A percentile compares a stretch with the other conserved stretches of the same genome.
phyloP scores from a whole-genome alignment of 2,329 filamentous ascomycete species.

The Penicillium sp. region DNA sequence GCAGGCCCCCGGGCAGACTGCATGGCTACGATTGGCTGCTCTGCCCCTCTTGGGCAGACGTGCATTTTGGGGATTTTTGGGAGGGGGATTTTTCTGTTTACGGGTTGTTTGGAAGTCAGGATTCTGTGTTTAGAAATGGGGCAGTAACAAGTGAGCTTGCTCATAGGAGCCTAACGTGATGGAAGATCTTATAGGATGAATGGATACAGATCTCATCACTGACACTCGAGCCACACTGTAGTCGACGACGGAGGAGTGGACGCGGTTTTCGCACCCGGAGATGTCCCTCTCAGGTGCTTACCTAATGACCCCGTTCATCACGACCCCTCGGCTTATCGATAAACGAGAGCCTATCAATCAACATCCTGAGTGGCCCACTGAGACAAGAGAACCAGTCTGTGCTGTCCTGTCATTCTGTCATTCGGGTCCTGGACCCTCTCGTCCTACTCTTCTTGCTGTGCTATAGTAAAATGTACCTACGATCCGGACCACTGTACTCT shows the following conservation, averaged over 20 bases:
- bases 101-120: neutral
- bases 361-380: slow-evolving; percentile 10
- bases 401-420: neutral
- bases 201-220: neutral
- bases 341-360: slow-evolving; percentile 23
- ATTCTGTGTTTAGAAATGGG: neutral
- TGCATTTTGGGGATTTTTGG: slow-evolving; percentile 9
- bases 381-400: slow-evolving; percentile 5
- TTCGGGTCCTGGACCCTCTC: neutral
- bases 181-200: neutral
- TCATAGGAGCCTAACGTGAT: slow-evolving; percentile 4
- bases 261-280: no score
- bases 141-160: neutral
- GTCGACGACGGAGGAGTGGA: no score
- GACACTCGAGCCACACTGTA: no score
- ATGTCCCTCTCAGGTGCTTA: neutral
- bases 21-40: slow-evolving; percentile 59
- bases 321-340: slow-evolving; percentile 18
- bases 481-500: neutral
- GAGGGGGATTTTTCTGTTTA: neutral
- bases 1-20: slow-evolving; percentile 7
- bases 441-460: neutral
- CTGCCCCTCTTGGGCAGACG: slow-evolving; percentile 66
- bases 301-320: neutral
- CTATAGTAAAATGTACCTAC: no score